Evolutionary conservation across 345 rosid genomes (phyloP).

Genomic region (Arabis hirsuta): DNA sequence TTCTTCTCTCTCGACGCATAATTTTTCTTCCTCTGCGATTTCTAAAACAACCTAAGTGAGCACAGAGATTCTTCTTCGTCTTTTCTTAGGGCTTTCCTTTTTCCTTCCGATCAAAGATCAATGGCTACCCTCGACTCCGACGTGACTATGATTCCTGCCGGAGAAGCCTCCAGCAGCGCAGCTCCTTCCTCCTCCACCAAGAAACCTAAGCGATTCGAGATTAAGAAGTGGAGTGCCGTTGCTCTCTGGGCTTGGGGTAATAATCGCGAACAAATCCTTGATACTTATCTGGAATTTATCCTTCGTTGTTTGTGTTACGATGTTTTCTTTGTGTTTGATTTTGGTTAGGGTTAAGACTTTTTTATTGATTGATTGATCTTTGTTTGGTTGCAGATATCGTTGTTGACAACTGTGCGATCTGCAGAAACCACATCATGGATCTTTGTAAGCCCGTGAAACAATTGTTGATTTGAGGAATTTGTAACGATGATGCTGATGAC

Average conservation of each 20-base stretch:
- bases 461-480: neutral
- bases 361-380: slow-evolving; percentile 8
- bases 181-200: slow-evolving; percentile 60
- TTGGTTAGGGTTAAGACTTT: neutral
- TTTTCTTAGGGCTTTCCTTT: slow-evolving; percentile 28
- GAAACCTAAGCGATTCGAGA: slow-evolving; percentile 86
- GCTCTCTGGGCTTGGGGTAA: slow-evolving; percentile 98
- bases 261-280: slow-evolving; percentile 42
- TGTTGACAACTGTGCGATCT: slow-evolving; percentile 97
- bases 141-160: slow-evolving; percentile 78
- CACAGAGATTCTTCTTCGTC: slow-evolving; percentile 1
- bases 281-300: neutral
- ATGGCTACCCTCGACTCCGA: slow-evolving; percentile 88
- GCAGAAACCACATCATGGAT: slow-evolving; percentile 95
- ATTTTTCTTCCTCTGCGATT: neutral
- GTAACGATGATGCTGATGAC: neutral
- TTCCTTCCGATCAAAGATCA: slow-evolving; percentile 23
- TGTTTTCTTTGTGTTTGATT: too few relatives aligned
- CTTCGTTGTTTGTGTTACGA: neutral
- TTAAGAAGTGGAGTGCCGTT: slow-evolving; percentile 96
- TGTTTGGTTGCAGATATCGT: slow-evolving; percentile 70
- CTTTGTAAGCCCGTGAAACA: slow-evolving; percentile 59
- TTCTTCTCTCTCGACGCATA: neutral
- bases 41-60: too few relatives aligned
- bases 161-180: slow-evolving; percentile 64